phyloP scores from a whole-genome alignment of 768 basidiomycete species.

The Boletus rubroflammeus region DNA sequence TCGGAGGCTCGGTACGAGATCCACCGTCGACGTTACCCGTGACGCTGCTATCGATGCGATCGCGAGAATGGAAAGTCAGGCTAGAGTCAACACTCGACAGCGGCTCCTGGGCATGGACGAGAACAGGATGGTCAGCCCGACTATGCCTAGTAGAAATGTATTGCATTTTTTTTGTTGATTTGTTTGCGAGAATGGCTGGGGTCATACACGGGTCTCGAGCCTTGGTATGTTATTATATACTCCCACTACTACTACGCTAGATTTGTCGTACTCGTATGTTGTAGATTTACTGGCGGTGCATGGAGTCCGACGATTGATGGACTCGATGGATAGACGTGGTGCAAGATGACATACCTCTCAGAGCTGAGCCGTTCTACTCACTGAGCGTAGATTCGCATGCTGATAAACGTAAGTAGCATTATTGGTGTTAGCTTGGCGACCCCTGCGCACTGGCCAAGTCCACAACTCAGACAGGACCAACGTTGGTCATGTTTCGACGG shows the following conservation, averaged over 20 bases:
- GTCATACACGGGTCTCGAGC: neutral
- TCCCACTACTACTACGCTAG: neutral
- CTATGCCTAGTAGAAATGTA: neutral
- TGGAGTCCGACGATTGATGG: neutral
- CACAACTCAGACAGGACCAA: neutral
- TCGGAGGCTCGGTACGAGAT: neutral
- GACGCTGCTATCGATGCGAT: constrained; percentile 22
- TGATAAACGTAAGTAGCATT: neutral
- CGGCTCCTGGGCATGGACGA: constrained; percentile 3
- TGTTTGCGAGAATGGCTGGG: constrained; percentile 6
- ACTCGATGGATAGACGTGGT: neutral
- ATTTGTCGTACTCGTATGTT: constrained; percentile 6
- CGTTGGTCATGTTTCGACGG: neutral
- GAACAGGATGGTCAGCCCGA: neutral
- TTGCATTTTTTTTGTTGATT: constrained; percentile 14
- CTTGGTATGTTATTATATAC: neutral
- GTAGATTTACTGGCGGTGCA: neutral
- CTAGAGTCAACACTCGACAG: constrained; percentile 4
- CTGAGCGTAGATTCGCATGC: neutral
- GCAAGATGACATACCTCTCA: no score
- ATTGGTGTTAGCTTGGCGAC: neutral
- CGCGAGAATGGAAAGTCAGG: constrained; percentile 23
- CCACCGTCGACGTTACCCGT: neutral
- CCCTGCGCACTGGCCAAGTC: neutral
- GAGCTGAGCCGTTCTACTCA: no score